A percentile compares a stretch with the other conserved stretches of the same genome.
Evolutionary conservation across 305 asterid genomes (phyloP).

Genomic region (Fraxinus albicans): DNA sequence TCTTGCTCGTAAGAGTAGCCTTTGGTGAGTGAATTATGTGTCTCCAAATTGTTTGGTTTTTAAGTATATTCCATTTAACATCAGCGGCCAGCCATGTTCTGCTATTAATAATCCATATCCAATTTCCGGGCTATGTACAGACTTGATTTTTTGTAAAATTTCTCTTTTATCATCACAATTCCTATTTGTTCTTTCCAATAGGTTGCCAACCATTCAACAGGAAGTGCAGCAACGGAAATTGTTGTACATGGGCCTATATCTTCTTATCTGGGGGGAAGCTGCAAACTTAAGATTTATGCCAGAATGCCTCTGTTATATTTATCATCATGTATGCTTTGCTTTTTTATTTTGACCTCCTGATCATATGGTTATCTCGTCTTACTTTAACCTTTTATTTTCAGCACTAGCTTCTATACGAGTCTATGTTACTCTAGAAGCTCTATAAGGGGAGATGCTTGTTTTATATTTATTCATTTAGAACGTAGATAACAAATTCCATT

Average conservation of each 20-base stretch:
- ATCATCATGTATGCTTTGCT: slow-evolving; percentile 75
- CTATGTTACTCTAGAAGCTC: background rate
- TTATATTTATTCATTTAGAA: background rate
- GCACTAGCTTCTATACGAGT: background rate
- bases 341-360: background rate
- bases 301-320: slow-evolving; percentile 95
- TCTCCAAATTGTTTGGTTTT: slow-evolving; percentile 5
- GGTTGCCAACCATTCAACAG: slow-evolving; percentile 98
- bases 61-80: background rate
- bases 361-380: background rate
- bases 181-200: slow-evolving; percentile 32
- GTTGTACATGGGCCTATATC: slow-evolving; percentile 92
- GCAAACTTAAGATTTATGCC: slow-evolving; percentile 99
- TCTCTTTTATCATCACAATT: slow-evolving; percentile 16
- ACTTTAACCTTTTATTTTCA: background rate
- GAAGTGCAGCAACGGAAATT: slow-evolving; percentile 98
- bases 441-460: slow-evolving; percentile 2
- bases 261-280: slow-evolving; percentile 99
- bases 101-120: background rate
- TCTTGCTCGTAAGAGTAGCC: slow-evolving; percentile 94
- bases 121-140: background rate
- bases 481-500: background rate
- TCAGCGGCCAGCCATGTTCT: slow-evolving; percentile 12
- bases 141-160: background rate
- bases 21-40: slow-evolving; percentile 63